Evolutionary conservation across 2,329 filamentous ascomycete species (phyloP).

Genomic region (Verticillium dahliae): DNA sequence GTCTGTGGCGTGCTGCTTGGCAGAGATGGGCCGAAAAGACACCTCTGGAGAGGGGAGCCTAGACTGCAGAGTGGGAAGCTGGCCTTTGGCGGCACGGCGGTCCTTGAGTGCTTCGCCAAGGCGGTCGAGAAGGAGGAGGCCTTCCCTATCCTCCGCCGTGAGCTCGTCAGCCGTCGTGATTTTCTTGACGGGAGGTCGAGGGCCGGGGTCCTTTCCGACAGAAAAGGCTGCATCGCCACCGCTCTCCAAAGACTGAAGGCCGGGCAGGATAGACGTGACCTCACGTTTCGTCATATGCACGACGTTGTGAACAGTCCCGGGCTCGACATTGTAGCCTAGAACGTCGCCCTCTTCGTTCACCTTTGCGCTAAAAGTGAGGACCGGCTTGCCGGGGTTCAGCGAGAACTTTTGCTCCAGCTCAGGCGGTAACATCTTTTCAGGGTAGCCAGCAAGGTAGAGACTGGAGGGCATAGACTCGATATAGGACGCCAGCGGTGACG

Average conservation of each 20-base stretch:
- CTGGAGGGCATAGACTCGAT: constrained; percentile 55
- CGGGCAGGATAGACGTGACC: constrained; percentile 8
- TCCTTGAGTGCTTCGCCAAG: constrained; percentile 40
- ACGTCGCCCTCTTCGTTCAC: constrained; percentile 47
- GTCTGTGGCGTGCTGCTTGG: background rate
- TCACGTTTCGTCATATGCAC: constrained; percentile 40
- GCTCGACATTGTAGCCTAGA: constrained; percentile 46
- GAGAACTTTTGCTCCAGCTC: constrained; percentile 42
- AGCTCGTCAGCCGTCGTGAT: constrained; percentile 39
- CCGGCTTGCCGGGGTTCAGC: constrained; percentile 41
- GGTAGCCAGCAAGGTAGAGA: constrained; percentile 53
- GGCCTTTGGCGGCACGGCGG: constrained; percentile 10
- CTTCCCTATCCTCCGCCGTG: constrained; percentile 30
- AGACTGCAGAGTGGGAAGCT: constrained; percentile 5
- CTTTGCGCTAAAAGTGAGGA: constrained; percentile 56
- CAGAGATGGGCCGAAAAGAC: constrained; percentile 26
- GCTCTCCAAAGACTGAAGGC: background rate
- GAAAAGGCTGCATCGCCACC: constrained; percentile 12
- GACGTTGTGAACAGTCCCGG: constrained; percentile 48
- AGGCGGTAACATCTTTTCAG: constrained; percentile 49
- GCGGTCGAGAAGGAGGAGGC: constrained; percentile 39
- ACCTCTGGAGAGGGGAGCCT: constrained; percentile 27
- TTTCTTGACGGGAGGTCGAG: constrained; percentile 24
- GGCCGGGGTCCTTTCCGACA: constrained; percentile 23
- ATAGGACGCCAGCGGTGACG: constrained; percentile 51